Evolutionary conservation across 176 grass and related monocot species (phyloP).

Genomic region (Oryza rufipogon): DNA sequence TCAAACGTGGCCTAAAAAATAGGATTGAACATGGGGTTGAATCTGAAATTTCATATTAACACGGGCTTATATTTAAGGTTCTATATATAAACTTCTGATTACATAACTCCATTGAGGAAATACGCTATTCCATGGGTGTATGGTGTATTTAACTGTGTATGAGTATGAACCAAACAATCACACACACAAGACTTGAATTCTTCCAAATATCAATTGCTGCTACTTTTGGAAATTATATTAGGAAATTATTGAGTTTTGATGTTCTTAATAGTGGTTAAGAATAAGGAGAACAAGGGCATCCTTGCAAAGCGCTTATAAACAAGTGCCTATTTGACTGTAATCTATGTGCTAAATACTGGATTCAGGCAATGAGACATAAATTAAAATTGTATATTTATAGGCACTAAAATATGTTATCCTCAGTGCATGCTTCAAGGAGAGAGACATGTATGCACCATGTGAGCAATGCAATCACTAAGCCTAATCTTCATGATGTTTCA

Average conservation of each 20-base stretch:
- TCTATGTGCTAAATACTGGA: slow-evolving; percentile 28
- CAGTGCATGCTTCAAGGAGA: background rate
- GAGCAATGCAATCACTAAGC: background rate
- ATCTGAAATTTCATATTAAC: background rate
- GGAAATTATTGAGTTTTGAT: slow-evolving; percentile 3
- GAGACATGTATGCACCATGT: background rate
- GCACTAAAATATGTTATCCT: background rate
- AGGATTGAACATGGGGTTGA: background rate
- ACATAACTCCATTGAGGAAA: slow-evolving; percentile 9
- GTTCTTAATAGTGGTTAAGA: background rate
- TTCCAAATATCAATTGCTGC: background rate
- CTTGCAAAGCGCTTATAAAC: background rate
- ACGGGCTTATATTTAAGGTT: background rate
- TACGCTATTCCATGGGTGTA: background rate
- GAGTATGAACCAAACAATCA: background rate
- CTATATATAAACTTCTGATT: background rate
- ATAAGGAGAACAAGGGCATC: background rate
- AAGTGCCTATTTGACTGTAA: background rate
- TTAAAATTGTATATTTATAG: background rate
- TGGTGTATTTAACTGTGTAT: background rate
- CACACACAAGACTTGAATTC: background rate
- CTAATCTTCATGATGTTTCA: slow-evolving; percentile 29
- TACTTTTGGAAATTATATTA: slow-evolving; percentile 11
- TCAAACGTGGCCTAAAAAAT: background rate
- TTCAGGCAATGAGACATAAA: background rate